Evolutionary conservation across 164 flowering plant species (phyloP), one percentile per base, ranked within the genome.

Genomic region (Liriodendron chinense): DNA sequence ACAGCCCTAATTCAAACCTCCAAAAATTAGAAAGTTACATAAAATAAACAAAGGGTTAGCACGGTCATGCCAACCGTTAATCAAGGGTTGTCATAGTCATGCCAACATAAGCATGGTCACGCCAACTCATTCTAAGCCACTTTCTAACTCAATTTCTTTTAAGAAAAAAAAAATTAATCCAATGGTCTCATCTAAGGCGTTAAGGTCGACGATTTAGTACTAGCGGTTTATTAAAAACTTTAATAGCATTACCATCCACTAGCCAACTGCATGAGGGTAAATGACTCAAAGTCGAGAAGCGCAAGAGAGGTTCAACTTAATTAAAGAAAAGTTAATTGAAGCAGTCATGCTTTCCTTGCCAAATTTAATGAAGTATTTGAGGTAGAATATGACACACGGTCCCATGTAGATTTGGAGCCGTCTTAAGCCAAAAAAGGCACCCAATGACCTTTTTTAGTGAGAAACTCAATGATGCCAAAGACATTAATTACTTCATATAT

Each of bases 151-250:
- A 34, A 4, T 34, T 34, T 34, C 43, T 34, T 34, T 34, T 34
- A 34, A 34, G 5, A 7, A 34, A 34, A 34, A 34, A 7, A 34
- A 34, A 34, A 34, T 34, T 34, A 34, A 34, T 34, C 43, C 7
- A 34, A 34, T 7, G 5, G 23, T 47, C 2, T 47, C 57, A 7
- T 7, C 56, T 13, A 21, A 47, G 7, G 72, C 5, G 22, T 47
- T 9, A 20, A 5, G 3, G 22, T 20, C 2, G 72, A 70, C n/a
- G n/a, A n/a, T n/a, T n/a, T n/a, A n/a, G n/a, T n/a, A n/a, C n/a
- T n/a, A n/a, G n/a, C n/a, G n/a, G n/a, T 72, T 72, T n/a, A 34
- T 72, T 50, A 18, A n/a, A 8, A 34, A 34, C 21, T 65, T 65
- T 18, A 65, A 12, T 25, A 65, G 23, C 12, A 65, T 22, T 21